Percentiles rank a stretch among this genome's conserved stretches.
Evolutionary conservation across 106 monocot species (phyloP).

Genomic region (Cymbidium sinense): DNA sequence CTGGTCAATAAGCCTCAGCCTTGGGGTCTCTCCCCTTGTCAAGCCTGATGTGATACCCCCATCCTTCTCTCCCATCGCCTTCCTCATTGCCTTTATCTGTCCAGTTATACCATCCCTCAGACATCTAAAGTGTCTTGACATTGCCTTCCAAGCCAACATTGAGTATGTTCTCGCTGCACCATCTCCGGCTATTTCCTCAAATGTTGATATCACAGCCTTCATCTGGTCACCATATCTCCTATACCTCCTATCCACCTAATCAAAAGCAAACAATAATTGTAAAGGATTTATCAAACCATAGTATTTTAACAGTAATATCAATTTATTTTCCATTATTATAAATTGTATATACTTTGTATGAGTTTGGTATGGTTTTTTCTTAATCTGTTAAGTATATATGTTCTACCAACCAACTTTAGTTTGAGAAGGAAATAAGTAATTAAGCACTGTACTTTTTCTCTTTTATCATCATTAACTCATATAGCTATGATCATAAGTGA

Average conservation of each 20-base stretch:
- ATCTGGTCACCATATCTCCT: slow-evolving; percentile 42
- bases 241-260: slow-evolving; percentile 30
- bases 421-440: not conserved
- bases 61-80: slow-evolving; percentile 45
- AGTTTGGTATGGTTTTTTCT: no score
- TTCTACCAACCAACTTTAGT: not conserved
- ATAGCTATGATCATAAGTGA: no score
- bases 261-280: not conserved
- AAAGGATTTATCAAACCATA: no score
- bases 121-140: slow-evolving; percentile 52
- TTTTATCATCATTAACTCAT: no score
- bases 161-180: slow-evolving; percentile 35
- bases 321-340: not conserved
- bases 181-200: slow-evolving; percentile 37
- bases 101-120: slow-evolving; percentile 34
- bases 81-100: slow-evolving; percentile 27
- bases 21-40: slow-evolving; percentile 54
- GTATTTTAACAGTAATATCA: not conserved
- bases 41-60: slow-evolving; percentile 31
- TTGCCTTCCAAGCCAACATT: slow-evolving; percentile 40
- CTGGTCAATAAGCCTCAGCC: slow-evolving; percentile 53
- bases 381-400: no score
- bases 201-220: slow-evolving; percentile 25
- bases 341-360: not conserved
- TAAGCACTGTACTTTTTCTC: no score